Base-by-base conservation (phyloP, 2,329 filamentous ascomycete genomes). In the Esteya vermicola region DNA sequence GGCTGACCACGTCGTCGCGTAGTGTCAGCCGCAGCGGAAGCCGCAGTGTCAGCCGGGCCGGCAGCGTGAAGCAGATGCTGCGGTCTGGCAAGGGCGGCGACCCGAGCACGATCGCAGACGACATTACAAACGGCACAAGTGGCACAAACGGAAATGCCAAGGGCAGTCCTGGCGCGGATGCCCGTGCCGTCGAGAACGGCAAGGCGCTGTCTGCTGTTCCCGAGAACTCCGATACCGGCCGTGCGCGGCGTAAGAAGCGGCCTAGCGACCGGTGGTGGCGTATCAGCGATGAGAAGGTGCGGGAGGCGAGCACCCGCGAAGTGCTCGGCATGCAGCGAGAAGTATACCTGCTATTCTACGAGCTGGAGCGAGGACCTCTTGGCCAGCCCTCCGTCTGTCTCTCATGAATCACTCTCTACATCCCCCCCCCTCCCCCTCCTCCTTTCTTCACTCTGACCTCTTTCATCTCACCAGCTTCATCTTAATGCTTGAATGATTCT, bases 341-440 rank as follows among this genome's bases (percentile, higher is more conserved):
- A 59, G 89, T 96, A 1, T 98, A 98, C 57, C 64, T 98, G 55
- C 60, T 98, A 38, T 98, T 98, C 58, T 98, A 98, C 59, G 89
- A 96, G 64, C 63, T 93, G 51, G 82, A 89, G 47, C 50, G 48
- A 13, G 42, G 47, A 19, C 22, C 37, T 7, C 38, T 43, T n/a
- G 36, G 36, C 13, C 8, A 20, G n/a, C 12, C 20, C 21, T 34
- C 6, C 30, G 9, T 4, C 10, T 31, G 28, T n/a, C n/a, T n/a
- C n/a, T n/a, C n/a, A n/a, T n/a, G n/a, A n/a, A n/a, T n/a, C n/a
- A n/a, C n/a, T n/a, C n/a, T n/a, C n/a, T n/a, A n/a, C n/a, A n/a
- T n/a, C n/a, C n/a, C n/a, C n/a, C 28, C 18, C 28, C 28, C 9
- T 16, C 18, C 14, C 9, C 28, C 12, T 31, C 28, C n/a, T 14